These are phyloP conservation scores for Mycosarcoma maydis DNA, from an alignment of 1,284 basidiomycete species.

Conservation along the genomic window DNA sequence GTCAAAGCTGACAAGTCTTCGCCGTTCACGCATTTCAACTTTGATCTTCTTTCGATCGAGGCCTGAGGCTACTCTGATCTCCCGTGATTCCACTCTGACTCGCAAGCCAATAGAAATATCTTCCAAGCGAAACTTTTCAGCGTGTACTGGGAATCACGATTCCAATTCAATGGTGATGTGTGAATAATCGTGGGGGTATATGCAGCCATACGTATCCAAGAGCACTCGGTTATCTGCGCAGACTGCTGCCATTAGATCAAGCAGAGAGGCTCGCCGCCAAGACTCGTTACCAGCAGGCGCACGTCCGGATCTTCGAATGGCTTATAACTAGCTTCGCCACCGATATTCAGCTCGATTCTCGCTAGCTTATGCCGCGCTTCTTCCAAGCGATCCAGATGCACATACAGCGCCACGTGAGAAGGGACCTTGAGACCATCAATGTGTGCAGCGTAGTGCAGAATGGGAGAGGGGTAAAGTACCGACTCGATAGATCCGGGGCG, in stretches of 20 bases:
- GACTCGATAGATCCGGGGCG: background rate
- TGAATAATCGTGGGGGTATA: background rate
- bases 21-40: constrained; percentile 42
- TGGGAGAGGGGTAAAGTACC: constrained; percentile 20
- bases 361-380: constrained; percentile 20
- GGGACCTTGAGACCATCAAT: background rate
- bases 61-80: constrained; percentile 1
- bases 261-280: constrained; percentile 20
- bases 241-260: constrained; percentile 5
- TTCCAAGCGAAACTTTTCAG: too few species aligned
- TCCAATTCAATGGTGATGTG: constrained; percentile 4
- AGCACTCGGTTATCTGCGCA: background rate
- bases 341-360: constrained; percentile 7
- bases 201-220: too few species aligned
- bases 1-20: background rate
- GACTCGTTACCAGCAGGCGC: constrained; percentile 23
- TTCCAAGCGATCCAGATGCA: constrained; percentile 20
- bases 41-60: constrained; percentile 38
- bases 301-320: constrained; percentile 21
- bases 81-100: too few species aligned
- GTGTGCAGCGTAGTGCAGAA: constrained; percentile 26
- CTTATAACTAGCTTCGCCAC: background rate
- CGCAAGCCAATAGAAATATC: too few species aligned
- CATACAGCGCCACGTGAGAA: constrained; percentile 28
- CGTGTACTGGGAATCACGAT: too few species aligned